Conservation (phyloP, 208 protist genomes). For the Acanthamoeba healyi region DNA sequence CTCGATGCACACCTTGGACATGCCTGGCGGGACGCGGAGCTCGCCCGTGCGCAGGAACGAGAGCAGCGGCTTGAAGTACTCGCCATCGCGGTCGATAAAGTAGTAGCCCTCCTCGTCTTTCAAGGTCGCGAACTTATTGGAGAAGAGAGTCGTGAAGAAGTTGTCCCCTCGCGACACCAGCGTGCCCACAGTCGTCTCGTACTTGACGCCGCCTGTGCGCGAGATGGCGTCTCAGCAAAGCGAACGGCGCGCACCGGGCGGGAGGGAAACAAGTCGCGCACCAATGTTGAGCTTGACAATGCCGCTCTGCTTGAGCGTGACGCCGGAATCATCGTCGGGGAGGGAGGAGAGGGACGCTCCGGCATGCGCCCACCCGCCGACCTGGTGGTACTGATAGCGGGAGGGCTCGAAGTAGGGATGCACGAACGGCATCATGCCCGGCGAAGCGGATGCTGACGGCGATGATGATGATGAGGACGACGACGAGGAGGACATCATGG, state of each 20-base stretch:
- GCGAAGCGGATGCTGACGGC: background rate
- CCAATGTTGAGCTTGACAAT: slow-evolving; percentile 27
- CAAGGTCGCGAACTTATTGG: slow-evolving; percentile 17
- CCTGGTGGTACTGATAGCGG: background rate
- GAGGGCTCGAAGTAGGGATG: slow-evolving; percentile 1
- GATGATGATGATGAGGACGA: background rate
- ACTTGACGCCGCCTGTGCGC: slow-evolving; percentile 31
- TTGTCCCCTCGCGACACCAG: slow-evolving; percentile 59
- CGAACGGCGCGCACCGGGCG: background rate
- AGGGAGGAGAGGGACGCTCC: too few species aligned
- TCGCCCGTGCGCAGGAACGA: slow-evolving; percentile 58
- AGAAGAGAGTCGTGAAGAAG: slow-evolving; percentile 69
- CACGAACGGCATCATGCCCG: background rate
- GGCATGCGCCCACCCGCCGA: background rate
- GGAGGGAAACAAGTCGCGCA: background rate
- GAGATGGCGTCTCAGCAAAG: background rate
- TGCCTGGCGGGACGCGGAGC: slow-evolving; percentile 21
- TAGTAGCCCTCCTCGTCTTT: slow-evolving; percentile 68
- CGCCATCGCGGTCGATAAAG: slow-evolving; percentile 66
- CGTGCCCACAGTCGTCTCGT: slow-evolving; percentile 54
- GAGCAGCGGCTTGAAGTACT: slow-evolving; percentile 66
- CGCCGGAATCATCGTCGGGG: background rate
- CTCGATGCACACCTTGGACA: slow-evolving; percentile 38
- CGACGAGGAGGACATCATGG: background rate
- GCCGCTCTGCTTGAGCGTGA: background rate